Evolutionary conservation across 805 yeast species (phyloP), one percentile per base, ranked within the genome.

Genomic region (Ogataea philodendri): DNA sequence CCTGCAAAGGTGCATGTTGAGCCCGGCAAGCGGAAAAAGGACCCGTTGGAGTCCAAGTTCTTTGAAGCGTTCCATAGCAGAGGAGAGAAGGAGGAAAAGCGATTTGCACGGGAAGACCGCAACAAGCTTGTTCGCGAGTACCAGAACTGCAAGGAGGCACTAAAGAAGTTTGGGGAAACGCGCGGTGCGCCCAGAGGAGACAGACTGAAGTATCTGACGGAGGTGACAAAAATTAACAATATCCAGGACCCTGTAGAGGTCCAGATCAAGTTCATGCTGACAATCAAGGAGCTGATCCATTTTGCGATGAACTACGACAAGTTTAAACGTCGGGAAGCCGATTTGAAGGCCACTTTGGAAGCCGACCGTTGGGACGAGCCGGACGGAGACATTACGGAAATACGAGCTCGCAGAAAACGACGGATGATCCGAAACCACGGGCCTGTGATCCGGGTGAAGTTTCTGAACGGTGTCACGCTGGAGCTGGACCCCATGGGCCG

Each of bases 1-100:
- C 13, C 6, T 7, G 10, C n/a, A 5, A 17, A 10, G 25, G 22
- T 20, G 7, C 13, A 10, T 3, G 8, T 23, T 5, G 19, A n/a
- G 10, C 19, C 15, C 5, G 21, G 9, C 15, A 26, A 17, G n/a
- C 30, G 13, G 11, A 18, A 18, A 11, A 34, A 30, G 7, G 81
- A 74, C 47, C 75, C 78, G 4, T 59, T 84, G 30, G 48, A 57
- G 1, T 82, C 77, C 52, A 46, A 53, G 0, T 13, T 62, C 9
- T 78, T 63, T 52, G 49, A 55, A 19, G 42, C 62, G 9, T 74
- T 69, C 48, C 89, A 83, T 57, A 67, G 68, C 26, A 66, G 72
- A 24, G 74, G 81, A 77, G 74, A 72, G 44, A 73, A 73, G 37
- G 80, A 78, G 34, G 95, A 84, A 55, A 70, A 70, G 40, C 67